These are phyloP conservation scores for Lotmaria passim DNA, from an alignment of 208 protist species.

Conservation along the genomic window DNA sequence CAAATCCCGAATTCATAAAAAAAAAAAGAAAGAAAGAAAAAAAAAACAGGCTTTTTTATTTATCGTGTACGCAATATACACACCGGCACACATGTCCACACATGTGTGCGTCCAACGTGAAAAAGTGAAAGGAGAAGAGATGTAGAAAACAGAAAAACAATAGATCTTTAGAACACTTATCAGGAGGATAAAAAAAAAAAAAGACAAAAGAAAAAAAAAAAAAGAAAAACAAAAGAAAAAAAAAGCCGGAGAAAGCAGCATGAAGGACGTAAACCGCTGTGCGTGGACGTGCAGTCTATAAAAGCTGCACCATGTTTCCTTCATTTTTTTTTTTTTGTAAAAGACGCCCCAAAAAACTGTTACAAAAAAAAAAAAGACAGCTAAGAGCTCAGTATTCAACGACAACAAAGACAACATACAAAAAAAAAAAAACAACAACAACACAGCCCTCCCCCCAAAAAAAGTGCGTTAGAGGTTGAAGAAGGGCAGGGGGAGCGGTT, in stretches of 20 bases:
- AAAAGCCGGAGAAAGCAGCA: slow-evolving; percentile 6
- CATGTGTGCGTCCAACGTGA: not conserved
- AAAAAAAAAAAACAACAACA: not conserved
- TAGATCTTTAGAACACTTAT: not conserved
- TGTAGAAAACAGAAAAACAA: not conserved
- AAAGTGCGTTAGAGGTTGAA: not conserved
- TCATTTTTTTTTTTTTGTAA: not conserved
- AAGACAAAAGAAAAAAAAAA: not conserved
- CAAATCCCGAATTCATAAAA: not conserved
- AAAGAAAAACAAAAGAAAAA: slow-evolving; percentile 1
- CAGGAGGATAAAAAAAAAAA: not conserved
- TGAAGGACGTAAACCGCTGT: slow-evolving; percentile 4
- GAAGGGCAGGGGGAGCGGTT: not conserved
- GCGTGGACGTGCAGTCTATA: not conserved
- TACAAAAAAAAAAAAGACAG: slow-evolving; percentile 1
- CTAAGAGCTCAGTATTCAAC: too few relatives aligned
- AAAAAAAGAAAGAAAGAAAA: not conserved
- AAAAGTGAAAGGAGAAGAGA: not conserved
- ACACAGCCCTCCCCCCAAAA: not conserved
- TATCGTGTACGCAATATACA: slow-evolving; percentile 5
- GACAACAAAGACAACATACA: too few relatives aligned
- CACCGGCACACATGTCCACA: slow-evolving; percentile 7
- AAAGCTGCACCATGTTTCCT: not conserved
- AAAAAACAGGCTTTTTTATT: not conserved
- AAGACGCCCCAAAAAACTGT: not conserved